These are phyloP conservation scores for Cucurbita moschata DNA, from an alignment of 306 rosid species.

Conservation along the genomic window DNA sequence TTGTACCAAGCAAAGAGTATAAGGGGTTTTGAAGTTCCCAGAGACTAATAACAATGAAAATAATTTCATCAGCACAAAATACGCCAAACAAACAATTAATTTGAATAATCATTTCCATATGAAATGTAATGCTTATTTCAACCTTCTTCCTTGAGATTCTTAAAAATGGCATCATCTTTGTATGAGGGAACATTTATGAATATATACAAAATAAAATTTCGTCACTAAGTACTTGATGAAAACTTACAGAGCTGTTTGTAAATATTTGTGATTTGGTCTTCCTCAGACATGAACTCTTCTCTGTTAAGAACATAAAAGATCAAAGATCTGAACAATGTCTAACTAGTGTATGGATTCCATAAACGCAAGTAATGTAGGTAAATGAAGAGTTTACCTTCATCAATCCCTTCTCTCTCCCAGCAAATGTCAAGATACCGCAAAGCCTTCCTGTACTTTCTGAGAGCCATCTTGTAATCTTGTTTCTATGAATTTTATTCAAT, in stretches of 20 bases:
- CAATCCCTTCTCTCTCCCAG: conserved; percentile 92
- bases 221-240: neutral
- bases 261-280: conserved; percentile 78
- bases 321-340: conserved; percentile 4
- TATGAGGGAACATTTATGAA: neutral
- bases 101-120: neutral
- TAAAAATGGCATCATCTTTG: neutral
- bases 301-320: conserved; percentile 23
- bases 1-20: no score
- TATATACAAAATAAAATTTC: neutral
- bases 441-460: conserved; percentile 71
- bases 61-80: neutral
- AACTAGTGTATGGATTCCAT: neutral
- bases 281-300: conserved; percentile 53
- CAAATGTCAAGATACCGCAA: conserved; percentile 78
- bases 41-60: neutral
- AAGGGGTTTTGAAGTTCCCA: no score
- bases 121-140: neutral
- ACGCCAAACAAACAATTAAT: neutral
- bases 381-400: conserved; percentile 39
- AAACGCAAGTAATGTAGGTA: neutral
- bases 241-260: conserved; percentile 85
- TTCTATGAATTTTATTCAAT: conserved; percentile 29
- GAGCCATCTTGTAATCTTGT: conserved; percentile 77
- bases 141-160: neutral